A percentile compares a stretch with the other conserved stretches of the same genome.
These are phyloP conservation scores for Hygrophorus pudorinus DNA, from an alignment of 768 basidiomycete genomes.

Conservation along the genomic window DNA sequence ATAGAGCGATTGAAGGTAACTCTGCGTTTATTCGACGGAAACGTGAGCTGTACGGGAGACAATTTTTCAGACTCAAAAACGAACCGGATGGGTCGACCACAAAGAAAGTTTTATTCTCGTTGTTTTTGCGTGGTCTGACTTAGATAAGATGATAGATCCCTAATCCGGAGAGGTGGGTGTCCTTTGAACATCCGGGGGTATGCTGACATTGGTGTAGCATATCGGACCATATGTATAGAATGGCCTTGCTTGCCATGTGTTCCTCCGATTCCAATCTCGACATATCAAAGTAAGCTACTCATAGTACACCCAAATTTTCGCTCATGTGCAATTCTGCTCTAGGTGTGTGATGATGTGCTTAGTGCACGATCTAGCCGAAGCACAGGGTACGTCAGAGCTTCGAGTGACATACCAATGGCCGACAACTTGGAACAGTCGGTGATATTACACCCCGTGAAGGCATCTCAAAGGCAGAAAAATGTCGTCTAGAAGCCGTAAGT, in stretches of 20 bases:
- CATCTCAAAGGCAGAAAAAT: conserved; percentile 75
- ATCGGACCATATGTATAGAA: conserved; percentile 95
- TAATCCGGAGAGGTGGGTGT: conserved; percentile 63
- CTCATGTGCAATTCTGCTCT: not conserved
- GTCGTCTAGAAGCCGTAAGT: conserved; percentile 57
- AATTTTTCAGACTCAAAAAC: conserved; percentile 78
- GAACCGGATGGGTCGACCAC: conserved; percentile 91
- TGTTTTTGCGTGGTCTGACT: not conserved
- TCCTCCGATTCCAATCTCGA: conserved; percentile 65
- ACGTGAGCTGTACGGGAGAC: too few species aligned
- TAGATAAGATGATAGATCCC: conserved; percentile 46
- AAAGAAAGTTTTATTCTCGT: conserved; percentile 35
- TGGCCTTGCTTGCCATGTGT: conserved; percentile 92
- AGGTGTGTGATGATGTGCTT: conserved; percentile 85
- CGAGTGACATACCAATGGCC: not conserved
- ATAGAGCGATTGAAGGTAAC: conserved; percentile 80
- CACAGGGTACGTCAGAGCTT: conserved; percentile 47
- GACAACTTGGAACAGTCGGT: conserved; percentile 46
- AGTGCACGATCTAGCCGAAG: conserved; percentile 95
- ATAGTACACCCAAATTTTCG: not conserved
- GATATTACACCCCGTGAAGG: conserved; percentile 90
- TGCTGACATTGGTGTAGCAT: conserved; percentile 40
- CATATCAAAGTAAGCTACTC: conserved; percentile 49
- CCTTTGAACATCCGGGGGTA: not conserved
- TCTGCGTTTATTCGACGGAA: too few species aligned